Conservation (phyloP, 352 stramenopile species). For the Stephanocyclus meneghinianus region DNA sequence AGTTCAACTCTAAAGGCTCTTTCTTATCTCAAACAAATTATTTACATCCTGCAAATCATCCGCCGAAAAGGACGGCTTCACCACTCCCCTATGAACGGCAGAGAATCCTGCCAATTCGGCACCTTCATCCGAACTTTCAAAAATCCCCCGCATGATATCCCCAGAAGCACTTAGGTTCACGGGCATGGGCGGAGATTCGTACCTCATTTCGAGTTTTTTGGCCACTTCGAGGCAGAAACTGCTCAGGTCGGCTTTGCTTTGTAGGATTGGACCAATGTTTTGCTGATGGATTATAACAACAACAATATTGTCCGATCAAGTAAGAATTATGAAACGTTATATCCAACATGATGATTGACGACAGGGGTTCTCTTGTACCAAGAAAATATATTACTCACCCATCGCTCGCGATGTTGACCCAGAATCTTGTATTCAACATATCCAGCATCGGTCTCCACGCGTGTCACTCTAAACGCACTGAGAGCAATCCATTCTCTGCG, state of each 20-base stretch:
- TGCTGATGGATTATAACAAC: conserved; percentile 29
- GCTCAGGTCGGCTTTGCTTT: conserved; percentile 63
- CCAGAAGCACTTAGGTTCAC: conserved; percentile 43
- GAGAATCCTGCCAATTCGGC: not conserved
- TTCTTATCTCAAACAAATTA: conserved; percentile 33
- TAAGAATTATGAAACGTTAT: not conserved
- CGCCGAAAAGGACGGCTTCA: conserved; percentile 12
- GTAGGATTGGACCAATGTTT: conserved; percentile 63
- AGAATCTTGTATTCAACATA: conserved; percentile 70
- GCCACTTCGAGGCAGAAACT: conserved; percentile 69
- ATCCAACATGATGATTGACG: not conserved
- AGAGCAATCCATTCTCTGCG: conserved; percentile 61
- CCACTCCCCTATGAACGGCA: not conserved
- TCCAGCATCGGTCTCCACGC: conserved; percentile 59
- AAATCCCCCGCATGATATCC: conserved; percentile 6
- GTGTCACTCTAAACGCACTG: conserved; percentile 49
- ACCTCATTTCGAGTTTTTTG: conserved; percentile 73
- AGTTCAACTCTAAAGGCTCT: not conserved
- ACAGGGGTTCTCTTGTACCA: not conserved
- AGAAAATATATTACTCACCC: conserved; percentile 7
- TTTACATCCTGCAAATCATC: conserved; percentile 38
- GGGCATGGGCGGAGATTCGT: conserved; percentile 62
- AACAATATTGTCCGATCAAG: not conserved
- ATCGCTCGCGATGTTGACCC: conserved; percentile 43
- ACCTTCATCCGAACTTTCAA: conserved; percentile 17